A percentile compares a stretch with the other conserved stretches of the same genome.
These are phyloP conservation scores for Penicillium taxi DNA, from an alignment of 495 filamentous ascomycete species.

Conservation along the genomic window DNA sequence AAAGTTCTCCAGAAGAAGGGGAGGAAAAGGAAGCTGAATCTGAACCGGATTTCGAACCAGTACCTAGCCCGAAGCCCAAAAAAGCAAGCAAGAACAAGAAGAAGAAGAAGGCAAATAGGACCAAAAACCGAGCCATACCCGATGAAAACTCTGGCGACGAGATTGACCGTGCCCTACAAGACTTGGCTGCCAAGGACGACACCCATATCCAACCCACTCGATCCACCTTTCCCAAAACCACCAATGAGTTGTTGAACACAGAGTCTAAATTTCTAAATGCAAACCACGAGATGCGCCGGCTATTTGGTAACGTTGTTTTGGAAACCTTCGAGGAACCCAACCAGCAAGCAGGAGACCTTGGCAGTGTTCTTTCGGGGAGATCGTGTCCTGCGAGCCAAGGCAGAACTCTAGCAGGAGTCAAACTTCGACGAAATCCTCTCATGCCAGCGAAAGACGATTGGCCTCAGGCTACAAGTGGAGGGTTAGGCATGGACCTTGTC, in stretches of 20 bases:
- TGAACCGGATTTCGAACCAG: conserved; percentile 18
- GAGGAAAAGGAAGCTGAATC: conserved; percentile 25
- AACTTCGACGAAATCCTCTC: conserved; percentile 69
- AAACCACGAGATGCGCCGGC: conserved; percentile 82
- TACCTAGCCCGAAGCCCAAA: conserved; percentile 9
- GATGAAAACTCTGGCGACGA: conserved; percentile 55
- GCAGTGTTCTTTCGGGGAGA: conserved; percentile 57
- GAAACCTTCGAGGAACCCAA: conserved; percentile 50
- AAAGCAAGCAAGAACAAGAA: too few species aligned
- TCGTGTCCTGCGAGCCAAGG: conserved; percentile 49
- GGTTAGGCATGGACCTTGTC: conserved; percentile 74
- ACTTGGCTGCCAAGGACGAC: conserved; percentile 42
- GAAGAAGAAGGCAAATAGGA: too few species aligned
- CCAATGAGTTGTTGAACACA: conserved; percentile 57
- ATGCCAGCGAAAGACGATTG: conserved; percentile 87
- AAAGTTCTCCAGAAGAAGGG: conserved; percentile 57
- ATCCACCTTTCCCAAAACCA: conserved; percentile 35
- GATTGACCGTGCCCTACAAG: conserved; percentile 70
- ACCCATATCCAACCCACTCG: too few species aligned
- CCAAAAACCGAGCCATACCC: conserved; percentile 8
- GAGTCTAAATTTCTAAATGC: conserved; percentile 77
- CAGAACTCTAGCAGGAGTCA: conserved; percentile 59
- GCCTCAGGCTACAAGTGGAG: conserved; percentile 72
- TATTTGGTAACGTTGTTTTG: conserved; percentile 79
- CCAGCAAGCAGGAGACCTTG: conserved; percentile 55